phyloP scores from a whole-genome alignment of 2,329 filamentous ascomycete genomes.

The Aspergillus fijiensis region DNA sequence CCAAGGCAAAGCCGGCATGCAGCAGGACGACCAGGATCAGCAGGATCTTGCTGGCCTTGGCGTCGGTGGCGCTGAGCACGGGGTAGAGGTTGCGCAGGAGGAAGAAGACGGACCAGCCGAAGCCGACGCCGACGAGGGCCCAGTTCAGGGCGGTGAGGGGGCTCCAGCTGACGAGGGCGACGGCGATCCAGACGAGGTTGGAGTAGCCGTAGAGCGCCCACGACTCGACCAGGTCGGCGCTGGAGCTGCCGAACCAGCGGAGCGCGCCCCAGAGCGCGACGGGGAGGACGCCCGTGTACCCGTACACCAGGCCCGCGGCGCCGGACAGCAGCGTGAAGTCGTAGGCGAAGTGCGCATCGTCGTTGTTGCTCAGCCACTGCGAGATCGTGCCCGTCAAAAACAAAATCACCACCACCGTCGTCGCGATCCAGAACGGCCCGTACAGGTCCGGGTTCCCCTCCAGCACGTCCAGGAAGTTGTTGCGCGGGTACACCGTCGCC shows the following conservation, averaged over 20 bases:
- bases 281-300: constrained; percentile 87
- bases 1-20: constrained; percentile 85
- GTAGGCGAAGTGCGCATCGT: constrained; percentile 75
- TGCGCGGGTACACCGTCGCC: constrained; percentile 83
- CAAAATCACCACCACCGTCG: constrained; percentile 91
- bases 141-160: constrained; percentile 85
- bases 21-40: constrained; percentile 79
- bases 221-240: constrained; percentile 89
- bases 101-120: constrained; percentile 79
- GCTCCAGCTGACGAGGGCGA: constrained; percentile 88
- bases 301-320: constrained; percentile 89
- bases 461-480: constrained; percentile 94
- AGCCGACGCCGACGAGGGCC: constrained; percentile 85
- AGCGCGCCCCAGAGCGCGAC: constrained; percentile 81
- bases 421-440: constrained; percentile 98
- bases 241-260: constrained; percentile 93
- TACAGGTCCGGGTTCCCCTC: constrained; percentile 97
- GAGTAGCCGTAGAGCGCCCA: constrained; percentile 94
- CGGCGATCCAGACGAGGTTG: constrained; percentile 95
- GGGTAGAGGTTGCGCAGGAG: constrained; percentile 84
- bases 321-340: constrained; percentile 87
- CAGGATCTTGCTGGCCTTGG: constrained; percentile 84
- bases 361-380: constrained; percentile 73
- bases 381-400: constrained; percentile 95
- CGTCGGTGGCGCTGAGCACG: constrained; percentile 87